Percentiles rank a stretch among this genome's conserved stretches.
Evolutionary conservation across 148 eudicot species (phyloP).

Genomic region (Fagopyrum homotropicum): DNA sequence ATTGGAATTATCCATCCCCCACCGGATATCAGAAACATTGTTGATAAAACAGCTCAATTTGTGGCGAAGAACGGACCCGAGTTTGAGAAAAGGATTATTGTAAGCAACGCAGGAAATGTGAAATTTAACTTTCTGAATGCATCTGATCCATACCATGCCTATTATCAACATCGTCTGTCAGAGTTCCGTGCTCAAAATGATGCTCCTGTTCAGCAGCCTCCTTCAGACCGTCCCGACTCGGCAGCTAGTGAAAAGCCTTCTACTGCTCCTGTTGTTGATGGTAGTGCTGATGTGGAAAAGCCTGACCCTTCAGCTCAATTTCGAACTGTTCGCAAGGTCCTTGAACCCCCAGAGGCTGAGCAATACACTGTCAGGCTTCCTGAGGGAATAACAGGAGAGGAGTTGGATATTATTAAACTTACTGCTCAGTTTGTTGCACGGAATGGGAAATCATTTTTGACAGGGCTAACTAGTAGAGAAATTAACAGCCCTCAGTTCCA

Average conservation of each 20-base stretch:
- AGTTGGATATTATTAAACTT: conserved; percentile 70
- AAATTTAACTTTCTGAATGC: conserved; percentile 62
- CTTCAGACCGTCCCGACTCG: conserved; percentile 30
- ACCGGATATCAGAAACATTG: conserved; percentile 66
- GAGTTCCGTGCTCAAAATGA: conserved; percentile 59
- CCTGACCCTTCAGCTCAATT: conserved; percentile 64
- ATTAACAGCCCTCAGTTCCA: conserved; percentile 68
- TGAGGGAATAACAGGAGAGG: conserved; percentile 83
- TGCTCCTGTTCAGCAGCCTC: conserved; percentile 27
- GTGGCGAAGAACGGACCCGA: conserved; percentile 80
- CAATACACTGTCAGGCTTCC: conserved; percentile 75
- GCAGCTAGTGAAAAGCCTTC: conserved; percentile 26
- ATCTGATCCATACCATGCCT: conserved; percentile 77
- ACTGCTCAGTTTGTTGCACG: conserved; percentile 80
- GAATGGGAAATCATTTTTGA: conserved; percentile 67
- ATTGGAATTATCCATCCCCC: conserved; percentile 79
- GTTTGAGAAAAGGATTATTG: conserved; percentile 67
- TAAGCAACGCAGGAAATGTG: conserved; percentile 55
- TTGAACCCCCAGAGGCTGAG: conserved; percentile 82
- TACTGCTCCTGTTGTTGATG: conserved; percentile 22
- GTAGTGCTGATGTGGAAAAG: conserved; percentile 32
- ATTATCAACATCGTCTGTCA: conserved; percentile 65
- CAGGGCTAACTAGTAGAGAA: conserved; percentile 65
- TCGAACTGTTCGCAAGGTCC: conserved; percentile 54
- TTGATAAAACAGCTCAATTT: conserved; percentile 66